Evolutionary conservation across 768 basidiomycete genomes (phyloP), one percentile per base, ranked within the genome.

Genomic region (Psilocybe sp.): DNA sequence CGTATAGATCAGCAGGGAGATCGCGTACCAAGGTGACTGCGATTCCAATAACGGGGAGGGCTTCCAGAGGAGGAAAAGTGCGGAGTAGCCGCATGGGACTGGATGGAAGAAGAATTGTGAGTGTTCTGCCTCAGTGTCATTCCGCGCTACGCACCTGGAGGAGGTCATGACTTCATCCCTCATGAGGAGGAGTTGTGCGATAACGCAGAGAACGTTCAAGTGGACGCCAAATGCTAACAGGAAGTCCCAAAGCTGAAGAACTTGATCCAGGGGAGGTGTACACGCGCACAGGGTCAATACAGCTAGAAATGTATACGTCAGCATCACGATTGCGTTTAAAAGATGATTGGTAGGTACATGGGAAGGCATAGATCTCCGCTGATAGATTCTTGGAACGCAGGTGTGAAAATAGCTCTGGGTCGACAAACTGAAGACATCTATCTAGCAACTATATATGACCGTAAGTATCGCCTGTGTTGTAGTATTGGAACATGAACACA

Each of bases 281-380:
- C 95, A 95, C 5, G 96, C 97, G 65, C 94, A 98, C 32, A 98
- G 70, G 0, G 97, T 99, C 52, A 99, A 76, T 34, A 98, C 83
- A 53, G 97, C 94, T 96, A 28, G 9, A 35, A 35, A 38, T 44
- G 38, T 18, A 47, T 35, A 31, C 47, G 48, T 43, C 1, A 46
- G 31, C 46, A 40, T 18, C n/a, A 5, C 9, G 33, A 23, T n/a
- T 12, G 14, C 7, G 43, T 46, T 11, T 20, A 7, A 19, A 39
- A 28, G 15, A 37, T 33, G 2, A 40, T 19, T 19, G 19, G 2
- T 18, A 52, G 89, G 51, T 61, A 93, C 94, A 97, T 40, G 97
- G 92, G 64, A 99, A 99, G 3, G 96, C 97, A 65, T 98, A 98
- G 19, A 99, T 82, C 66, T 98, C 95, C 4, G 97, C 97, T 9